Conservation (phyloP, 805 yeast species). For the Peterozyma xylosa region DNA sequence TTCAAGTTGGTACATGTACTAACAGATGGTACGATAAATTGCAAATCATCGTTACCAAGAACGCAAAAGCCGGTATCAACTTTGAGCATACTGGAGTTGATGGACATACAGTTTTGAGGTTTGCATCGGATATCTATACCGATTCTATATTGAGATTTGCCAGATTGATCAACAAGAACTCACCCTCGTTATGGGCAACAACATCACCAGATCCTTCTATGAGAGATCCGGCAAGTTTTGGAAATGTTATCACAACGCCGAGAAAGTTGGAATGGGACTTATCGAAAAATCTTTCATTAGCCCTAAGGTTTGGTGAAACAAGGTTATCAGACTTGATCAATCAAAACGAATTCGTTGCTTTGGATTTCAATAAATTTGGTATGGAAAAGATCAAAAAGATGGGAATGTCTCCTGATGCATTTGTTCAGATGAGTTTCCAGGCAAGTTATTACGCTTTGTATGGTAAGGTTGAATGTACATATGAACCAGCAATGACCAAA, state of each 20-base stretch:
- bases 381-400: slow-evolving; percentile 71
- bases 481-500: slow-evolving; percentile 96
- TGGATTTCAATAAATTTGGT: slow-evolving; percentile 71
- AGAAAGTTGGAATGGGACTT: slow-evolving; percentile 85
- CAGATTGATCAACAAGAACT: slow-evolving; percentile 64
- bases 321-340: slow-evolving; percentile 79
- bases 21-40: slow-evolving; percentile 93
- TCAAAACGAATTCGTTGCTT: slow-evolving; percentile 79
- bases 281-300: slow-evolving; percentile 68
- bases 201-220: slow-evolving; percentile 38
- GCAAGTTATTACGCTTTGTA: slow-evolving; percentile 87
- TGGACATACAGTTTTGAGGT: slow-evolving; percentile 87
- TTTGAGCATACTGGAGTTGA: slow-evolving; percentile 95
- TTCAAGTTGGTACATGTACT: slow-evolving; percentile 90
- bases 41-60: slow-evolving; percentile 78
- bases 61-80: slow-evolving; percentile 89
- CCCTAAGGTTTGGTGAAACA: slow-evolving; percentile 87
- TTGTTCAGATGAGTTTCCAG: slow-evolving; percentile 89
- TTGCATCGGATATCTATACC: slow-evolving; percentile 85
- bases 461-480: slow-evolving; percentile 89
- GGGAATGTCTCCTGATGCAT: slow-evolving; percentile 92
- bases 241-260: slow-evolving; percentile 59
- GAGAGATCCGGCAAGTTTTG: slow-evolving; percentile 33
- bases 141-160: slow-evolving; percentile 88
- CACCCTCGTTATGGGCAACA: slow-evolving; percentile 66